These are phyloP conservation scores for Saprolegnia diclina DNA, from an alignment of 352 stramenopile genomes.

Conservation along the genomic window DNA sequence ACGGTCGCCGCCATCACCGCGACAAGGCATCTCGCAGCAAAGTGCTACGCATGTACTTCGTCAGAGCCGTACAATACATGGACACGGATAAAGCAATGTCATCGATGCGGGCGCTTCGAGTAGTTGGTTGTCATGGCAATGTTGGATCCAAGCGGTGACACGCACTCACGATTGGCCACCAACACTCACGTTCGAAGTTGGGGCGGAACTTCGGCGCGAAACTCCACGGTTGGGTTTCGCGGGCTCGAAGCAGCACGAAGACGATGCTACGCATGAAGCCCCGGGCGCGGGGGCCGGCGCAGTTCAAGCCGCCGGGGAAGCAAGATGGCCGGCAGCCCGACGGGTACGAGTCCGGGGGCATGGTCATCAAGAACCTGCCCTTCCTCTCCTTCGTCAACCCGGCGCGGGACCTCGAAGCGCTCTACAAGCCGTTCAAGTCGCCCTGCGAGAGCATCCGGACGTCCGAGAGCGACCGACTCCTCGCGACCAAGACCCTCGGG, in stretches of 20 bases:
- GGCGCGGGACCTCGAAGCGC: constrained; percentile 44
- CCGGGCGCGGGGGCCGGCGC: neutral
- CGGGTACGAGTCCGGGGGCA: constrained; percentile 17
- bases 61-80: too few relatives aligned
- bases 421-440: constrained; percentile 73
- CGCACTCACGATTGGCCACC: neutral
- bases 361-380: constrained; percentile 62
- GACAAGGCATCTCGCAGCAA: too few relatives aligned
- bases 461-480: constrained; percentile 63
- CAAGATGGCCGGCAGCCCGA: neutral
- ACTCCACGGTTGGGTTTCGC: neutral
- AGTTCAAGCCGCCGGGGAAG: constrained; percentile 11
- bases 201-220: neutral
- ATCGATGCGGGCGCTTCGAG: too few relatives aligned
- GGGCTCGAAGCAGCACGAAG: neutral
- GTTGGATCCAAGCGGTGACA: neutral
- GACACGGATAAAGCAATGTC: too few relatives aligned
- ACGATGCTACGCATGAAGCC: constrained; percentile 16
- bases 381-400: constrained; percentile 76
- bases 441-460: constrained; percentile 56
- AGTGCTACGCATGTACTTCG: too few relatives aligned
- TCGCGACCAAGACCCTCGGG: constrained; percentile 80
- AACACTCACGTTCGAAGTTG: neutral
- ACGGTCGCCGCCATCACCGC: too few relatives aligned
- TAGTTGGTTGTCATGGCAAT: too few relatives aligned